Conservation (phyloP, 2,329 filamentous ascomycete genomes). For the Ophiosphaerella narmari region DNA sequence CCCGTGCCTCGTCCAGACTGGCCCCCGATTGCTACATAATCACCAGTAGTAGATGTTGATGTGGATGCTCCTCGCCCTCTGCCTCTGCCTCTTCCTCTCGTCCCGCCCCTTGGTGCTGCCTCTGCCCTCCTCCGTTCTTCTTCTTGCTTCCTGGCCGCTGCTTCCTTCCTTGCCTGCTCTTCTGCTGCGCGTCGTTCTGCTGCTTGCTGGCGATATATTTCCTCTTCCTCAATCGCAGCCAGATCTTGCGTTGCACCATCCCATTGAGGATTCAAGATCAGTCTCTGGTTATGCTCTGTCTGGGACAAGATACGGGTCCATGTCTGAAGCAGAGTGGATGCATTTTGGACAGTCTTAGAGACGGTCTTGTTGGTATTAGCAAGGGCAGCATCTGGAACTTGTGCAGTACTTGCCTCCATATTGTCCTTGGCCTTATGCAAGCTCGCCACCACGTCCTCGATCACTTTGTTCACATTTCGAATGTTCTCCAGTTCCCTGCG, state of each 20-base stretch:
- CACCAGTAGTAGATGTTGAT: constrained; percentile 37
- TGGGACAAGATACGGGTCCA: constrained; percentile 97
- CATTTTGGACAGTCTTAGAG: constrained; percentile 80
- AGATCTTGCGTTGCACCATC: constrained; percentile 86
- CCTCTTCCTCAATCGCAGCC: constrained; percentile 83
- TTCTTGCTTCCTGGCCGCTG: constrained; percentile 60
- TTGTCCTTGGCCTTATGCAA: constrained; percentile 74
- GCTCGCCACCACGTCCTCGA: constrained; percentile 76
- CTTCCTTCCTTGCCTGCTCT: constrained; percentile 77
- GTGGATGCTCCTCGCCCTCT: constrained; percentile 38
- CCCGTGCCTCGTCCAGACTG: constrained; percentile 55
- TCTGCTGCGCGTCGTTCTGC: constrained; percentile 77
- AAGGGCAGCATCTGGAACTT: neutral
- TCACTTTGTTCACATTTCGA: constrained; percentile 82
- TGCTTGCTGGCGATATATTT: constrained; percentile 72
- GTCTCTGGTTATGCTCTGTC: constrained; percentile 93
- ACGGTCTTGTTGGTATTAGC: constrained; percentile 65
- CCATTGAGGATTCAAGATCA: constrained; percentile 88
- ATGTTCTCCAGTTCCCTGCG: constrained; percentile 81
- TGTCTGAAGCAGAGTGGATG: constrained; percentile 86
- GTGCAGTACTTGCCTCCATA: constrained; percentile 66
- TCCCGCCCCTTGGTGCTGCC: constrained; percentile 55
- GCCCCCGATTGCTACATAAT: constrained; percentile 51
- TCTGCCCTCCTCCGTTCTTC: constrained; percentile 62
- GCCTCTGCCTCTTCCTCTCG: constrained; percentile 43